A percentile compares a stretch with the other conserved stretches of the same genome.
Conservation (phyloP, 176 grass and related monocot genomes). For the Dactylis glomerata region DNA sequence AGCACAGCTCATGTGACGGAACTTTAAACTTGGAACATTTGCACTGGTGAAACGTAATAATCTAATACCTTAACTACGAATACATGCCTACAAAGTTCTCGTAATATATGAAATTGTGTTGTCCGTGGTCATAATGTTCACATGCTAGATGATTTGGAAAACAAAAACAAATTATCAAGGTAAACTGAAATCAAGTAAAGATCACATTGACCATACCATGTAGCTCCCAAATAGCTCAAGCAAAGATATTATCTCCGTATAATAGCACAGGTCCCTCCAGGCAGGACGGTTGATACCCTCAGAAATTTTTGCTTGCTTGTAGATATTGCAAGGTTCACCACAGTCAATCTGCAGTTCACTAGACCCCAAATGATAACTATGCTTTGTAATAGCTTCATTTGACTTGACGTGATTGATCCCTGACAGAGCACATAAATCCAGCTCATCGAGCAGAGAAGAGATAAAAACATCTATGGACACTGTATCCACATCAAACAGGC, state of each 20-base stretch:
- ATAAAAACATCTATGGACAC: constrained; percentile 48
- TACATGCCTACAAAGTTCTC: neutral
- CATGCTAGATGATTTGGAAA: neutral
- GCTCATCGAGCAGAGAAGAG: constrained; percentile 62
- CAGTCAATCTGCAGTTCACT: constrained; percentile 43
- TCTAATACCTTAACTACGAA: constrained; percentile 14
- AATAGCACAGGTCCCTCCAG: constrained; percentile 56
- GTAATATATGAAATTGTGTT: constrained; percentile 1
- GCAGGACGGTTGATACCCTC: constrained; percentile 26
- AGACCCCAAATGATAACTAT: constrained; percentile 18
- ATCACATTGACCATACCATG: constrained; percentile 62
- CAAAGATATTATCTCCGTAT: constrained; percentile 69
- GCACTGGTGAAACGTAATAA: neutral
- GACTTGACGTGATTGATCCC: constrained; percentile 25
- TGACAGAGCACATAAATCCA: constrained; percentile 44
- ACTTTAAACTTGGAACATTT: neutral
- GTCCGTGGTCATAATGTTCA: neutral
- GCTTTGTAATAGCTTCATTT: constrained; percentile 30
- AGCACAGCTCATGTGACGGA: neutral
- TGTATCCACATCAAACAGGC: constrained; percentile 51
- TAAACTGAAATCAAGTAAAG: constrained; percentile 10
- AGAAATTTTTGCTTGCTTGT: constrained; percentile 39
- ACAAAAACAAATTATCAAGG: neutral
- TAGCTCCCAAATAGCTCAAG: constrained; percentile 82
- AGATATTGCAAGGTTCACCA: constrained; percentile 51